These are phyloP conservation scores for Trichoderma gamsii DNA, from an alignment of 495 filamentous ascomycete genomes.

Conservation along the genomic window DNA sequence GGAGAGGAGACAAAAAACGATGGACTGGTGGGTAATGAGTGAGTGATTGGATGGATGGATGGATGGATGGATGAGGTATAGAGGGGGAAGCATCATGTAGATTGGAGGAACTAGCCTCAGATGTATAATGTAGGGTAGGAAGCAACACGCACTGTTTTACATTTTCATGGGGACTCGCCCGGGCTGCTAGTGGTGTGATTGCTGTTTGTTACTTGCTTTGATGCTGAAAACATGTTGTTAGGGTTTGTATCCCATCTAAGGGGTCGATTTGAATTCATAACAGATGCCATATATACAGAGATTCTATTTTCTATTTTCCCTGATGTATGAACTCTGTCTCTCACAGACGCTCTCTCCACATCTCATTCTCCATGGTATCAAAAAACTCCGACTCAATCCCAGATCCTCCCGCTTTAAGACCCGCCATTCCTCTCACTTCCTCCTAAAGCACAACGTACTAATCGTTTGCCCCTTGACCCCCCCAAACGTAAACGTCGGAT, in stretches of 20 bases:
- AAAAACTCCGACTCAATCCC: neutral
- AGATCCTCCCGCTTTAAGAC: neutral
- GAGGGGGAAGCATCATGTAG: constrained; percentile 1
- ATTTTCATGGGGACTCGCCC: neutral
- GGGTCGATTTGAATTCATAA: no score
- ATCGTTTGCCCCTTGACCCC: constrained; percentile 81
- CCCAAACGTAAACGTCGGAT: constrained; percentile 80
- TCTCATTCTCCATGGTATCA: neutral
- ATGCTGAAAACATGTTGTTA: no score
- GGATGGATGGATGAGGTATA: neutral
- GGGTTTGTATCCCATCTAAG: no score
- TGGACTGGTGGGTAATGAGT: neutral
- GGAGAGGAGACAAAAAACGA: neutral
- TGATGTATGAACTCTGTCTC: neutral
- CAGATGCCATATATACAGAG: neutral
- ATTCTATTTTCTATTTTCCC: neutral
- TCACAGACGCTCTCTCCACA: neutral
- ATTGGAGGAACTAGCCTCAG: neutral
- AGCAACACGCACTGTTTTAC: neutral
- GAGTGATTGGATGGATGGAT: no score
- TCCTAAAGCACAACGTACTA: constrained; percentile 71
- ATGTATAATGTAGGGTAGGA: neutral
- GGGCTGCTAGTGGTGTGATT: neutral
- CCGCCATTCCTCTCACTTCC: constrained; percentile 19
- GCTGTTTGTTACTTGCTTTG: neutral